Evolutionary conservation across 768 basidiomycete genomes (phyloP).

Genomic region (Boletus coccyginus): DNA sequence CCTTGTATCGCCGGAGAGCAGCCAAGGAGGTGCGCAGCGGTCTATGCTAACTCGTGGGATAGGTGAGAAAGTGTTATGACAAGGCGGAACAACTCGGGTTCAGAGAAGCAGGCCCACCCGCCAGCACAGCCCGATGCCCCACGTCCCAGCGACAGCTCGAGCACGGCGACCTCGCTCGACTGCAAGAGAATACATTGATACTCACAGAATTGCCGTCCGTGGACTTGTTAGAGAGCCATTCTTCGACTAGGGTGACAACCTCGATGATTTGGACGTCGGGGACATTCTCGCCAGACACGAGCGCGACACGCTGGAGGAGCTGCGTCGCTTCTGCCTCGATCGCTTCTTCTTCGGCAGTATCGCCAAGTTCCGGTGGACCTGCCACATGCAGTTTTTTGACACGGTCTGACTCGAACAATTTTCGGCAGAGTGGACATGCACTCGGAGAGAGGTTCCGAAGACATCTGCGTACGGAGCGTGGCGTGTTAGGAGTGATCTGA

Average conservation of each 20-base stretch:
- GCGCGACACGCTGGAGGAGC: slow-evolving; percentile 35
- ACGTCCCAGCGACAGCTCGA: neutral
- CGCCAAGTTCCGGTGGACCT: slow-evolving; percentile 37
- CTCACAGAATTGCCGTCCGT: slow-evolving; percentile 38
- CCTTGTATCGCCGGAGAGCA: slow-evolving; percentile 39
- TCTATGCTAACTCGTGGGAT: slow-evolving; percentile 26
- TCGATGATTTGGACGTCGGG: slow-evolving; percentile 35
- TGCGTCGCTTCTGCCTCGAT: slow-evolving; percentile 41
- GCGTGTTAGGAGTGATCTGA: slow-evolving; percentile 12
- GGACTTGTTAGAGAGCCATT: slow-evolving; percentile 46
- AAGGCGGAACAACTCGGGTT: slow-evolving; percentile 23
- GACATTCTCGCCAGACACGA: slow-evolving; percentile 33
- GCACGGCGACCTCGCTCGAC: neutral
- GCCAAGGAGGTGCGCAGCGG: slow-evolving; percentile 32
- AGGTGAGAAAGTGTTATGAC: slow-evolving; percentile 19
- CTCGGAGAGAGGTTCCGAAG: slow-evolving; percentile 48
- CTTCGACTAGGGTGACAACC: slow-evolving; percentile 46
- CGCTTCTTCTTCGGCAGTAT: slow-evolving; percentile 36
- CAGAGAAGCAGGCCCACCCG: slow-evolving; percentile 4
- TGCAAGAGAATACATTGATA: slow-evolving; percentile 8
- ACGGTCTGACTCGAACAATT: slow-evolving; percentile 51
- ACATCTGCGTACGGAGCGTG: slow-evolving; percentile 42
- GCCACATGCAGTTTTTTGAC: slow-evolving; percentile 68
- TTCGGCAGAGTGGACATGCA: slow-evolving; percentile 67
- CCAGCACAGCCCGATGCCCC: neutral